A percentile compares a stretch with the other conserved stretches of the same genome.
These are phyloP conservation scores for Paramecium caudatum DNA, from an alignment of 73 alveolate species.

Conservation along the genomic window DNA sequence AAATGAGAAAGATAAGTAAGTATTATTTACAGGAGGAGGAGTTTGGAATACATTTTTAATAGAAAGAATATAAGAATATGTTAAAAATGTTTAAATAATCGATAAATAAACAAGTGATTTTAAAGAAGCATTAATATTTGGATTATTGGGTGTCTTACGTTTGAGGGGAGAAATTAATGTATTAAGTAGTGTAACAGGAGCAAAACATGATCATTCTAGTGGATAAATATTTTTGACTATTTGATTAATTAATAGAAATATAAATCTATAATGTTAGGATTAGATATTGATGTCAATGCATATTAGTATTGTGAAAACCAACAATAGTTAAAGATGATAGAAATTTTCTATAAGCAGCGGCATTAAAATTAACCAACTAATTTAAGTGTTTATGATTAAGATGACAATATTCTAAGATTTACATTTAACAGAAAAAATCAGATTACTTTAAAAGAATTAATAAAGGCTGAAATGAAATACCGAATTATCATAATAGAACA, in stretches of 20 bases:
- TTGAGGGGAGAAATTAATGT: slow-evolving; percentile 22
- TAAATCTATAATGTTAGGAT: background rate
- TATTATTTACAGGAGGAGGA: slow-evolving; percentile 73
- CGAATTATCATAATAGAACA: too few species aligned
- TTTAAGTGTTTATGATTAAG: too few species aligned
- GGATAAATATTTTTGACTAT: slow-evolving; percentile 49
- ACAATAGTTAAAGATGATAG: too few species aligned
- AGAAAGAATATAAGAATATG: slow-evolving; percentile 13
- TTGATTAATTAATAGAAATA: background rate
- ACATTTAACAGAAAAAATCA: too few species aligned
- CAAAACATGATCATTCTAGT: slow-evolving; percentile 55
- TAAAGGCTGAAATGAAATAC: too few species aligned
- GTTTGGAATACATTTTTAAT: slow-evolving; percentile 68
- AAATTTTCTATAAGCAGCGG: too few species aligned
- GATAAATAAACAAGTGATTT: slow-evolving; percentile 51
- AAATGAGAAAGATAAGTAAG: background rate
- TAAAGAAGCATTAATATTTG: slow-evolving; percentile 74
- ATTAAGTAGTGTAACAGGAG: slow-evolving; percentile 71
- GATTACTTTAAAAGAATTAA: too few species aligned
- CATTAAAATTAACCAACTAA: too few species aligned
- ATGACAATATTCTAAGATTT: too few species aligned
- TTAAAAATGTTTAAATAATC: background rate
- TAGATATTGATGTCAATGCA: too few species aligned
- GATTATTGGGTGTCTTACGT: slow-evolving; percentile 61
- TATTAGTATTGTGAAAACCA: background rate